Evolutionary conservation across 2,329 filamentous ascomycete genomes (phyloP).

Genomic region (Ilyonectria mors-panacis): DNA sequence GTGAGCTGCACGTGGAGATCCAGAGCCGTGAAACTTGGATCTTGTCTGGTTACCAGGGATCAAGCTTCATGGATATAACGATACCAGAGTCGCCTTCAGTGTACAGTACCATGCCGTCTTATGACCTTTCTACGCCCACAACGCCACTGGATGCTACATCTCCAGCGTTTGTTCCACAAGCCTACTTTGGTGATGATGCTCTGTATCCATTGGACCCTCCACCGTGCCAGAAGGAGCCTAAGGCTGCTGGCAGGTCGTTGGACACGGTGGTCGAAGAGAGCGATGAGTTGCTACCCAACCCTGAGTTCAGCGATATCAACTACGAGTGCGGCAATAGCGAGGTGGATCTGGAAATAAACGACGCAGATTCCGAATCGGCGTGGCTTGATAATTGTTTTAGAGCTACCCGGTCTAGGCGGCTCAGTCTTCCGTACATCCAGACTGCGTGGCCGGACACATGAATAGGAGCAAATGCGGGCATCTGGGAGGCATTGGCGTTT

Average conservation of each 20-base stretch:
- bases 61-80: slow-evolving; percentile 28
- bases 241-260: slow-evolving; percentile 14
- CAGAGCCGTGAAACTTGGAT: slow-evolving; percentile 60
- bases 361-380: slow-evolving; percentile 13
- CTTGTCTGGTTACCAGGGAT: slow-evolving; percentile 48
- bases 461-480: slow-evolving; percentile 1
- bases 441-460: slow-evolving; percentile 43
- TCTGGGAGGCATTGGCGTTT: neutral
- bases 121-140: slow-evolving; percentile 31
- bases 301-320: slow-evolving; percentile 28
- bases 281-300: slow-evolving; percentile 34
- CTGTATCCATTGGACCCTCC: slow-evolving; percentile 14
- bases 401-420: slow-evolving; percentile 38
- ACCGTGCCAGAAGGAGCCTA: slow-evolving; percentile 15
- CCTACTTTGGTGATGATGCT: slow-evolving; percentile 35
- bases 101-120: slow-evolving; percentile 32
- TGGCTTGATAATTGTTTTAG: slow-evolving; percentile 9
- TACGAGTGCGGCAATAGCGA: slow-evolving; percentile 16
- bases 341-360: slow-evolving; percentile 8
- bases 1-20: slow-evolving; percentile 65
- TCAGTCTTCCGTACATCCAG: slow-evolving; percentile 50
- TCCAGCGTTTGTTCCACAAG: slow-evolving; percentile 52
- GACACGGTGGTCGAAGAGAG: slow-evolving; percentile 48
- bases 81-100: slow-evolving; percentile 27
- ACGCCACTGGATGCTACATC: slow-evolving; percentile 49